Base-by-base conservation (phyloP, 192 early-diverging fungal genomes). In the Backusella morwellensis region DNA sequence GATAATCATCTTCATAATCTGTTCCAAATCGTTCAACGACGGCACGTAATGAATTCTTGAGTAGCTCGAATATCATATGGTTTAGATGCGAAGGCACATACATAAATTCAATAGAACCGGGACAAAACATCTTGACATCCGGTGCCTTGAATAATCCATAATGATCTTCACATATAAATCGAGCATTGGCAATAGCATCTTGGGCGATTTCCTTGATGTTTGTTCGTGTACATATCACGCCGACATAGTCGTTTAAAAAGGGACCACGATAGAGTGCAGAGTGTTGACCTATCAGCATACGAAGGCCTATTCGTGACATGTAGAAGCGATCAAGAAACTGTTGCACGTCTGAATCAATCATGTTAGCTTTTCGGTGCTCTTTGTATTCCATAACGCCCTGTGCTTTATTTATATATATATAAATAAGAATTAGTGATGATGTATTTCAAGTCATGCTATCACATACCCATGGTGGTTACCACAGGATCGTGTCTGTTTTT, bases 21-120 rank as follows among this genome's bases (percentile, higher is more conserved):
- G 91, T 86, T 50, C 95, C 96, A 80, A 91, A 93, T 71, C 90
- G 85, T 86, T 99, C 97, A 32, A 99, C 95, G 4, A 96, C 92
- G 11, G 97, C 97, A 47, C 97, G 92, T 68, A 99, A 87, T 41
- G 93, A 95, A 87, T 99, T 99, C 83, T 99, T 99, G 54, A 99
- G 85, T 67, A 99, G 86, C 89, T 99, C 97, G 85, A 99, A 99
- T 29, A 97, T 77, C 95, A 97, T 97, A 83, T 98, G 97, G 83
- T 95, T 96, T 84, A 98, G 85, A 81, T 98, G 97, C 15, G 90
- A 91, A 15, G 96, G 96, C 42, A 97, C 94, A 81, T 98, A 98
- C 93, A 96, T 96, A 78, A 98, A 98, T 79, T 95, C 90, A 14
- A 96, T 88, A 70, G 94, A 92, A 26, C 87, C 82, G 1, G 88